Conservation (phyloP, 2,329 filamentous ascomycete species). For the Dryadomyces quercivorus region DNA sequence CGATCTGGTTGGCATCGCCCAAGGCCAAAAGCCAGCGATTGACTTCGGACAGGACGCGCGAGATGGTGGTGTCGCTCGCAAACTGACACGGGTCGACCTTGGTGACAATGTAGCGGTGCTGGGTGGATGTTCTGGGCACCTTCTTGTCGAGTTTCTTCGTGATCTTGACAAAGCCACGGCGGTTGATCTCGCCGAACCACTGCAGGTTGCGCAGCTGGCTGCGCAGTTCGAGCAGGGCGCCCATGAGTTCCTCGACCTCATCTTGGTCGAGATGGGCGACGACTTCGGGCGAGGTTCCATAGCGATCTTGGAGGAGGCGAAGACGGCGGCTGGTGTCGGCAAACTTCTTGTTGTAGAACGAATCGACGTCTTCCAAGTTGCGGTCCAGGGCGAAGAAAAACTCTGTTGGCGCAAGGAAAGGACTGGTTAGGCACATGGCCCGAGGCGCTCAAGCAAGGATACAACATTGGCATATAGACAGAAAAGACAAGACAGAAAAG, state of each 20-base stretch:
- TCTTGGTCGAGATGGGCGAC: constrained; percentile 69
- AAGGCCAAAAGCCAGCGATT: constrained; percentile 87
- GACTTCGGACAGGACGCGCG: constrained; percentile 45
- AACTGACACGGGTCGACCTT: constrained; percentile 87
- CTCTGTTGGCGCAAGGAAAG: constrained; percentile 39
- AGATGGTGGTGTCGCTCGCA: constrained; percentile 53
- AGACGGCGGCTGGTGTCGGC: constrained; percentile 72
- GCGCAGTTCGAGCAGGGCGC: constrained; percentile 76
- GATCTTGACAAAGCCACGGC: constrained; percentile 92
- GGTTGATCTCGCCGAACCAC: constrained; percentile 97
- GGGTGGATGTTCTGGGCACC: constrained; percentile 60
- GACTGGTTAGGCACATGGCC: constrained; percentile 23
- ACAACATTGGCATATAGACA: not conserved
- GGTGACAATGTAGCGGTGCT: constrained; percentile 76
- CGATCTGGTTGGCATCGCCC: constrained; percentile 61
- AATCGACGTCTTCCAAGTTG: constrained; percentile 92
- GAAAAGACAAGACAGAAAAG: not conserved
- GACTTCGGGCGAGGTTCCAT: constrained; percentile 60
- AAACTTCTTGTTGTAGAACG: constrained; percentile 95
- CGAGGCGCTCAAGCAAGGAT: constrained; percentile 7
- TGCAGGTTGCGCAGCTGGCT: constrained; percentile 81
- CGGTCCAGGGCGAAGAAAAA: constrained; percentile 96
- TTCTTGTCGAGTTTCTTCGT: constrained; percentile 99
- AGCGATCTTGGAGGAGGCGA: constrained; percentile 76
- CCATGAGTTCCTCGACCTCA: constrained; percentile 84